Conservation (phyloP, 805 yeast genomes). For the Yarrowia deformans region DNA sequence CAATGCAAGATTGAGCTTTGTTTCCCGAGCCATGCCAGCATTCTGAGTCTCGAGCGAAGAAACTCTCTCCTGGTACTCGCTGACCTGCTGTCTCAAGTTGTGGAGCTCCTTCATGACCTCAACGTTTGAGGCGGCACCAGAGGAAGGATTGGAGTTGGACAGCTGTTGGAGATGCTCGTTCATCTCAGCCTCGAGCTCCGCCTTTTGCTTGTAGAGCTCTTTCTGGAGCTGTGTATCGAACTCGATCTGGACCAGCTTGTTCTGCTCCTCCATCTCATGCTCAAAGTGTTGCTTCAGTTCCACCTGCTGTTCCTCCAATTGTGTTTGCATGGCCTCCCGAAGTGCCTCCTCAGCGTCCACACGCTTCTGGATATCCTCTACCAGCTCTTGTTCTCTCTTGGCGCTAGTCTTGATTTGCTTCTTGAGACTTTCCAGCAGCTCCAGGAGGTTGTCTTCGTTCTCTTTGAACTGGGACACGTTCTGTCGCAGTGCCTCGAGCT, state of each 20-base stretch:
- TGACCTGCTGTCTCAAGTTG: conserved; percentile 18
- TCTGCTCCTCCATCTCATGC: conserved; percentile 30
- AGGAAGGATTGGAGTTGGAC: conserved; percentile 1
- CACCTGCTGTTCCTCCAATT: conserved; percentile 18
- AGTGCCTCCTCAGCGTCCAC: conserved; percentile 20
- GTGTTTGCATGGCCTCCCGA: conserved; percentile 9
- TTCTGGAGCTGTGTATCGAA: conserved; percentile 23
- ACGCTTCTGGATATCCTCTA: neutral
- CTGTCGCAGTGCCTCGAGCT: conserved; percentile 1
- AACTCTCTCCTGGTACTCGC: conserved; percentile 7
- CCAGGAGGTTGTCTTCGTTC: conserved; percentile 5
- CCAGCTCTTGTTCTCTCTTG: neutral
- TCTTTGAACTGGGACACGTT: conserved; percentile 8
- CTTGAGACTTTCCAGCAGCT: neutral
- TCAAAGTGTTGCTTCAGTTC: conserved; percentile 15
- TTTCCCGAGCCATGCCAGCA: conserved; percentile 14
- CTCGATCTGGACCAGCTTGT: conserved; percentile 22
- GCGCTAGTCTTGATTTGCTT: neutral
- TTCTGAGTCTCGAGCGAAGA: conserved; percentile 19
- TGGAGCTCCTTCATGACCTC: conserved; percentile 28
- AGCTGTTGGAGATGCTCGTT: conserved; percentile 23
- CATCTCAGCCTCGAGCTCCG: conserved; percentile 14
- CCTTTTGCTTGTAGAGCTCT: conserved; percentile 10
- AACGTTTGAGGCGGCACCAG: neutral
- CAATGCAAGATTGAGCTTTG: conserved; percentile 19